A percentile compares a stretch with the other conserved stretches of the same genome.
phyloP scores from a whole-genome alignment of 2,329 filamentous ascomycete genomes.

The Chaetomiaceae sp. region DNA sequence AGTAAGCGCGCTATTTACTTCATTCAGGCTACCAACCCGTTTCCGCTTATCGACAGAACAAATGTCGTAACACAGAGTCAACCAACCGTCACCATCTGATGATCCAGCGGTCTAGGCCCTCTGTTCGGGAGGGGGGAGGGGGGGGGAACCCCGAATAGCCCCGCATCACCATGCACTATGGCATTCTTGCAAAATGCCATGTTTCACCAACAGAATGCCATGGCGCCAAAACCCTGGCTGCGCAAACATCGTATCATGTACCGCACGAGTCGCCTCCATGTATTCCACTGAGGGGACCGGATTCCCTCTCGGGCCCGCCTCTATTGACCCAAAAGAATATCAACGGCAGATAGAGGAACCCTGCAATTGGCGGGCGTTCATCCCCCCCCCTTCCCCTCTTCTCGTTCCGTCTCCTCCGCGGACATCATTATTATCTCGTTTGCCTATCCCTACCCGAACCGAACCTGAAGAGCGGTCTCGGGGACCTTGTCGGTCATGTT shows the following conservation, averaged over 20 bases:
- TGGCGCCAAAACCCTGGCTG: not conserved
- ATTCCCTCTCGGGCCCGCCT: not conserved
- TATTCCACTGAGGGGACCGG: not conserved
- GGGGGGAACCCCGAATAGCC: slow-evolving; percentile 2
- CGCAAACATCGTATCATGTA: not conserved
- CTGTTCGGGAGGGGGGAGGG: not conserved
- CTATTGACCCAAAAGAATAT: not conserved
- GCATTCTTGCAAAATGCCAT: slow-evolving; percentile 25
- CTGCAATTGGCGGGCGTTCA: not conserved
- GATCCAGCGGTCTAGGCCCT: not conserved
- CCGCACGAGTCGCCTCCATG: not conserved
- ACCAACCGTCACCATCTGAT: not conserved
- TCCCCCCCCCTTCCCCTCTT: too few relatives aligned
- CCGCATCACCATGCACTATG: slow-evolving; percentile 17
- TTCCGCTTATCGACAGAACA: not conserved
- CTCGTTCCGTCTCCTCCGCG: not conserved
- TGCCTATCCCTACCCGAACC: too few relatives aligned
- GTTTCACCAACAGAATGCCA: slow-evolving; percentile 23
- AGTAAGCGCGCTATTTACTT: too few relatives aligned
- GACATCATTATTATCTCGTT: too few relatives aligned
- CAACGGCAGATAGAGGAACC: too few relatives aligned
- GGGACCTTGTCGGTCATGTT: too few relatives aligned
- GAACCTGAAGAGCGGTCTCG: too few relatives aligned
- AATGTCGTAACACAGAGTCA: not conserved
- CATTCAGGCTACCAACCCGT: too few relatives aligned